Base-by-base conservation (phyloP, 2,329 filamentous ascomycete species). In the Cytospora paraplurivora region DNA sequence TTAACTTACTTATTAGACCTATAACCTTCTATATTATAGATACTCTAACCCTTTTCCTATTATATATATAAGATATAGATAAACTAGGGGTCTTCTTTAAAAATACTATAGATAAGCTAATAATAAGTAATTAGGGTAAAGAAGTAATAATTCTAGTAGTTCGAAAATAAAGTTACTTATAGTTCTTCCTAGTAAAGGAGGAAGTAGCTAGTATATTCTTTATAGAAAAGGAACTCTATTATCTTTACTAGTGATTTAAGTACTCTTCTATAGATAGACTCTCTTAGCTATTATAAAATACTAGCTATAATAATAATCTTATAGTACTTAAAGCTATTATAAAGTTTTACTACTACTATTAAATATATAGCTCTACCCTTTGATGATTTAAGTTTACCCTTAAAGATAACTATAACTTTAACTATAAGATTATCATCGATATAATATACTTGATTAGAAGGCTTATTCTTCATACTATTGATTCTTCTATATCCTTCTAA, bases 271-370 rank as follows among this genome's bases (percentile, higher is more conserved):
- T 34, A 33, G 15, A 53, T 17, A 15, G n/a, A 15, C 17, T 53
- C 1, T 33, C 34, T 8, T 34, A 34, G 7, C 15, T 53, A 34
- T 11, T 49, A 19, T 7, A 41, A 6, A 41, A 41, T 5, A 5
- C 38, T 41, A 41, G 17, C 12, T 41, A 27, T 51, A 51, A 51
- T 51, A 27, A 27, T 51, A 21, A 51, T 6, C 7, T 15, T 27
- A 8, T 15, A 27, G 32, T 6, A 2, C 32, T 51, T 12, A 11
- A 51, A 27, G 15, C 15, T 11, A 51, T 51, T 21, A 27, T 21
- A 12, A 41, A 41, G 19, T 56, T 41, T 41, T 56, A 41, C 21
- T 56, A 56, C 41, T 56, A 56, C 21, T 56, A 56, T 21, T 41
- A 41, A 21, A n/a, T 56, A 12, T n/a, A 56, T 41, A 21, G 17